A percentile compares a stretch with the other conserved stretches of the same genome.
Evolutionary conservation across 192 early-diverging fungal genomes (phyloP).

Genomic region (Pilaira anomala): DNA sequence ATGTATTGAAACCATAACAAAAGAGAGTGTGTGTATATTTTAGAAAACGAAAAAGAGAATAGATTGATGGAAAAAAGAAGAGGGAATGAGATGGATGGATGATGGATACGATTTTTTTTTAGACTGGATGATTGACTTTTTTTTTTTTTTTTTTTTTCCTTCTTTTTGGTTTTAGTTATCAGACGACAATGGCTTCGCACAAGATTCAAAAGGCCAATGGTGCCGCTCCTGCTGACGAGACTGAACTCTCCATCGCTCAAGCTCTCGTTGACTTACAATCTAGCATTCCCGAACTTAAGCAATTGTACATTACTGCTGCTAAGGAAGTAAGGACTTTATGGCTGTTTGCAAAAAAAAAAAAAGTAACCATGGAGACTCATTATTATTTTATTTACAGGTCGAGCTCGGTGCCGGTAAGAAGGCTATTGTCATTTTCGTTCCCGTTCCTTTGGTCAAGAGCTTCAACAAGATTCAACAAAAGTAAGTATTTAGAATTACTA

Average conservation of each 20-base stretch:
- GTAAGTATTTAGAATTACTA: slow-evolving; percentile 24
- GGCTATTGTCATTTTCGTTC: slow-evolving; percentile 97
- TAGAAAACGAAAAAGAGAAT: background rate
- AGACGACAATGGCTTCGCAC: slow-evolving; percentile 38
- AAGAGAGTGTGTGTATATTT: background rate
- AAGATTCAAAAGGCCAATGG: slow-evolving; percentile 41
- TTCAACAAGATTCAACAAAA: slow-evolving; percentile 94
- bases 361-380: background rate
- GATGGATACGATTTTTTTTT: background rate
- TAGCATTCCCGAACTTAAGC: slow-evolving; percentile 95
- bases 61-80: background rate
- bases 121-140: background rate
- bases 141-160: background rate
- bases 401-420: slow-evolving; percentile 94
- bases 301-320: slow-evolving; percentile 90
- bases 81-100: background rate
- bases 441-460: slow-evolving; percentile 90
- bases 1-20: background rate
- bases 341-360: background rate
- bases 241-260: slow-evolving; percentile 93
- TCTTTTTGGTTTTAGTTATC: background rate
- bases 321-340: slow-evolving; percentile 72
- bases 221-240: slow-evolving; percentile 58
- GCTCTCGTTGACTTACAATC: slow-evolving; percentile 94
- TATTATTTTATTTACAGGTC: slow-evolving; percentile 46